phyloP scores from a whole-genome alignment of 805 yeast genomes.

The Yarrowia sp. region DNA sequence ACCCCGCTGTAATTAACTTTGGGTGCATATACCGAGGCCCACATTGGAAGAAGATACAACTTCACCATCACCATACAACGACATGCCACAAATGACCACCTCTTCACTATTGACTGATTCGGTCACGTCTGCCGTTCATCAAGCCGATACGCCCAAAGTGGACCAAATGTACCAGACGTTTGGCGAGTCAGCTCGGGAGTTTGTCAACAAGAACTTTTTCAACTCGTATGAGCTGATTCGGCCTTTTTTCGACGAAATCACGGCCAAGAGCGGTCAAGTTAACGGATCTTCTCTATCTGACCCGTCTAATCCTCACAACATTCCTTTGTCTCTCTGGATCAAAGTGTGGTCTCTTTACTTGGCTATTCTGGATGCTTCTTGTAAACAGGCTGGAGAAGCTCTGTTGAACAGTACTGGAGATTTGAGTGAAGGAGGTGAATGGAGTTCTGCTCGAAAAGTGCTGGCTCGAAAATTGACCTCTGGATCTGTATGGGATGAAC shows the following conservation, averaged over 20 bases:
- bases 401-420: background rate
- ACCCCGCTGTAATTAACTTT: conserved; percentile 1
- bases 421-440: background rate
- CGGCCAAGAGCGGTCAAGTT: background rate
- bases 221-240: conserved; percentile 22
- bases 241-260: conserved; percentile 23
- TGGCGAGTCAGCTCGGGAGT: conserved; percentile 25
- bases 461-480: background rate
- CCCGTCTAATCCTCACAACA: background rate
- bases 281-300: background rate
- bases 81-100: conserved; percentile 13
- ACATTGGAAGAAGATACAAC: too few species aligned
- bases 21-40: conserved; percentile 6
- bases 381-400: conserved; percentile 20
- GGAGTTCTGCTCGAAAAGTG: background rate
- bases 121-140: background rate
- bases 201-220: conserved; percentile 27
- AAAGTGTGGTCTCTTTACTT: conserved; percentile 22
- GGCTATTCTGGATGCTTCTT: conserved; percentile 23
- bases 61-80: background rate
- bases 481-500: conserved; percentile 14
- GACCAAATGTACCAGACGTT: conserved; percentile 24
- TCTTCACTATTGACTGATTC: conserved; percentile 3
- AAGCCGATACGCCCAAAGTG: background rate
- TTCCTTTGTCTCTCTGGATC: conserved; percentile 21